phyloP scores from a whole-genome alignment of 805 yeast genomes.

The Scheffersomyces spartinae region DNA sequence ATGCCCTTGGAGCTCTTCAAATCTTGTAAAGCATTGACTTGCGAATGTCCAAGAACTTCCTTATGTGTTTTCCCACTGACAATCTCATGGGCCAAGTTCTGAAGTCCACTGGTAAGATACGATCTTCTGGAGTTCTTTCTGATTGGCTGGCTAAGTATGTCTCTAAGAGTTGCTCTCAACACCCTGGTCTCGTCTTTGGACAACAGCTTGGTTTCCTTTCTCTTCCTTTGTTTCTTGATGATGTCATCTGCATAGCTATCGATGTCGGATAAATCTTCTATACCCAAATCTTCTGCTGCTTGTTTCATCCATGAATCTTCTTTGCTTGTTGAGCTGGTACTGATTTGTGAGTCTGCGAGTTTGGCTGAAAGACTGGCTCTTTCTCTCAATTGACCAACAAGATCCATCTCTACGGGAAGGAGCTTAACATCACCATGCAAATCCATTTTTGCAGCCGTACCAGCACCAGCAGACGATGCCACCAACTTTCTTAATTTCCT shows the following conservation, averaged over 20 bases:
- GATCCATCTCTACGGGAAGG: constrained; percentile 66
- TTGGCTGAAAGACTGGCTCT: constrained; percentile 60
- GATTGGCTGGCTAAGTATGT: constrained; percentile 39
- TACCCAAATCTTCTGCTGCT: constrained; percentile 89
- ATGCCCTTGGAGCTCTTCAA: too few species aligned
- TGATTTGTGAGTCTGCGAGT: constrained; percentile 62
- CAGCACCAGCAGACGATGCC: constrained; percentile 15
- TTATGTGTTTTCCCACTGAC: constrained; percentile 49
- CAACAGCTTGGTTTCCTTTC: constrained; percentile 28
- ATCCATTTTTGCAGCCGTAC: constrained; percentile 14
- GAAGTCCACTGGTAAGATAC: constrained; percentile 69
- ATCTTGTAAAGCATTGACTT: constrained; percentile 56
- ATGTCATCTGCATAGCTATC: constrained; percentile 55
- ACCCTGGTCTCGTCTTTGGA: constrained; percentile 36
- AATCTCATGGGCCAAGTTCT: constrained; percentile 68
- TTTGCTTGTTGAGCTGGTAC: constrained; percentile 46
- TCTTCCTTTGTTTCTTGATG: constrained; percentile 48
- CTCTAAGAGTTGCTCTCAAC: constrained; percentile 40
- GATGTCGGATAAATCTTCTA: constrained; percentile 57
- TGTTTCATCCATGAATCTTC: constrained; percentile 75
- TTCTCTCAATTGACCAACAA: constrained; percentile 57
- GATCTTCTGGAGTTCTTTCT: constrained; percentile 57
- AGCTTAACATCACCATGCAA: constrained; percentile 44
- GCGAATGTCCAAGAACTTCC: constrained; percentile 58
- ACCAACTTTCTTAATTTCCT: constrained; percentile 57